Conservation (phyloP, 2,329 filamentous ascomycete species). For the Neocucurbitaria cava region DNA sequence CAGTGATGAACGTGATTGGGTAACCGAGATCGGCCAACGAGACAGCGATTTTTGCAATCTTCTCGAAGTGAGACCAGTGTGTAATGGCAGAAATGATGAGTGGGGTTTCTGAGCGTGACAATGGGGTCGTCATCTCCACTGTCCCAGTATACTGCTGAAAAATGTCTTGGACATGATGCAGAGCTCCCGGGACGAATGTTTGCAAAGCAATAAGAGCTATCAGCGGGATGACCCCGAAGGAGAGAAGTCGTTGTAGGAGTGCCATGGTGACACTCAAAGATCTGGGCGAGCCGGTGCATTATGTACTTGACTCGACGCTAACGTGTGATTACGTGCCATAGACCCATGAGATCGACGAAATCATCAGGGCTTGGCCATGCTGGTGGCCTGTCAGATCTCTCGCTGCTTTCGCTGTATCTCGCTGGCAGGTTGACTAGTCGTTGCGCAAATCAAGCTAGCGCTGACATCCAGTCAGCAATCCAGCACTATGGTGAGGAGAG, state of each 20-base stretch:
- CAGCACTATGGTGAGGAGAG: no score
- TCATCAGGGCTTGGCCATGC: neutral
- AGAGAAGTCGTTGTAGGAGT: conserved; percentile 9
- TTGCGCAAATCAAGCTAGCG: neutral
- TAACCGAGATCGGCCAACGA: conserved; percentile 52
- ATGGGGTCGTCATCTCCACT: neutral
- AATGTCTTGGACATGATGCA: conserved; percentile 6
- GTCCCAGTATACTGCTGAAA: conserved; percentile 9
- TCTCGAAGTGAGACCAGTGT: conserved; percentile 33
- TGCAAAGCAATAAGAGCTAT: conserved; percentile 12
- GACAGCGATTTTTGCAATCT: conserved; percentile 42
- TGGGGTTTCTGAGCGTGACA: conserved; percentile 23
- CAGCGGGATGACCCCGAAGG: conserved; percentile 11
- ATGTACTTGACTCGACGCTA: neutral
- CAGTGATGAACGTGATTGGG: conserved; percentile 53
- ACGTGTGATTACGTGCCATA: neutral
- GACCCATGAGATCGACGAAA: neutral
- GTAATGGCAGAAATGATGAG: conserved; percentile 27
- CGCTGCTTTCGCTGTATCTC: no score
- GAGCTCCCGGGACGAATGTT: conserved; percentile 3
- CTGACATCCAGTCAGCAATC: no score
- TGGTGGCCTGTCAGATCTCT: neutral
- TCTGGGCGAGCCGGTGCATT: neutral
- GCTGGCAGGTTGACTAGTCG: neutral
- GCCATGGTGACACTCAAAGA: conserved; percentile 10